phyloP scores from a whole-genome alignment of 176 grass and related monocot species.

The Musa acuminata region DNA sequence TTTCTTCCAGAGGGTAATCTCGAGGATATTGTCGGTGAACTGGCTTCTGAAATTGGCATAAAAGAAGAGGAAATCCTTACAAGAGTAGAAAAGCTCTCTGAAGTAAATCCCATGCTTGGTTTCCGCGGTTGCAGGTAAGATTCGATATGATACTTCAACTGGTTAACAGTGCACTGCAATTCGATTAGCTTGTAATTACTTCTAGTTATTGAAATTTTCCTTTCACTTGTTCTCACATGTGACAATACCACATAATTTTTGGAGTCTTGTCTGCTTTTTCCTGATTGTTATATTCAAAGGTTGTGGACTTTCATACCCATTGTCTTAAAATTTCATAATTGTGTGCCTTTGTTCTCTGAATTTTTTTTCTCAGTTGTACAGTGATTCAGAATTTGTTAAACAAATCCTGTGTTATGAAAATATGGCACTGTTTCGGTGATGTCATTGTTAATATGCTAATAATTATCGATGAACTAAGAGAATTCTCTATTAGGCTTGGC shows the following conservation, averaged over 20 bases:
- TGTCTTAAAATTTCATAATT: too few relatives aligned
- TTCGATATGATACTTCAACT: slow-evolving; percentile 22
- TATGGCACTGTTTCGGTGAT: neutral
- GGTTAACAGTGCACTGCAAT: neutral
- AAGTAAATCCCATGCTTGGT: slow-evolving; percentile 99
- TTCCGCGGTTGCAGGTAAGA: slow-evolving; percentile 95
- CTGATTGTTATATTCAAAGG: too few relatives aligned
- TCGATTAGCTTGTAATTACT: neutral
- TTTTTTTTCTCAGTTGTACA: too few relatives aligned
- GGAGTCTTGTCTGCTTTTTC: too few relatives aligned
- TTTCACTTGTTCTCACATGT: neutral
- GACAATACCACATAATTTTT: too few relatives aligned
- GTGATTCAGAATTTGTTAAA: too few relatives aligned
- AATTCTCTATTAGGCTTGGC: slow-evolving; percentile 65
- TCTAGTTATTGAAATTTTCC: neutral
- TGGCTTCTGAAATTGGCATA: slow-evolving; percentile 66
- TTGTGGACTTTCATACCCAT: too few relatives aligned
- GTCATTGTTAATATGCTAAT: neutral
- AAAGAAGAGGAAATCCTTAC: slow-evolving; percentile 62
- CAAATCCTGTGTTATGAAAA: too few relatives aligned
- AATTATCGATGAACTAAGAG: neutral
- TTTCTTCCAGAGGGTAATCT: slow-evolving; percentile 87
- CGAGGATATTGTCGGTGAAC: slow-evolving; percentile 70
- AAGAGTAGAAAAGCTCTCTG: slow-evolving; percentile 84
- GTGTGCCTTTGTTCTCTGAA: too few relatives aligned